Evolutionary conservation across 192 early-diverging fungal species (phyloP), one percentile per base, ranked within the genome.

Genomic region (Kappamyces sp.): DNA sequence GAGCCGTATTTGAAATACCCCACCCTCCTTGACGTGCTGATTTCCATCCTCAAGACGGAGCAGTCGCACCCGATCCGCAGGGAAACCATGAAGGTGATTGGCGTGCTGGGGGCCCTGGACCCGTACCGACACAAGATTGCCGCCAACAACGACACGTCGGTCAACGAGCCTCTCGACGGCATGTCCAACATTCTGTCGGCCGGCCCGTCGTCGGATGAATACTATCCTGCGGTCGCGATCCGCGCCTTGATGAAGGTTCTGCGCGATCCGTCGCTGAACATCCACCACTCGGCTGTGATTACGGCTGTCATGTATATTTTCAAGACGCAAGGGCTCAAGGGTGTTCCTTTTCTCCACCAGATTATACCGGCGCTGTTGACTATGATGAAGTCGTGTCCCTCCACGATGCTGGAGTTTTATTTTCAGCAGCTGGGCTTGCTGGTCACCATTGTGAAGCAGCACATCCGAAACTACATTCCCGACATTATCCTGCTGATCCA

Each of bases 261-360:
- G 37, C 64, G 83, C 45, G 91, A 95, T 66, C 77, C 86, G 4
- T 84, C 86, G 1, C 70, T 95, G 30, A 85, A 83, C 58, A 76
- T 78, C 14, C 87, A 90, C 60, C 91, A 98, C 67, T 85, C 85
- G 9, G 81, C 86, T 3, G 93, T 90, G 0, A 86, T 93, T 39
- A 85, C 91, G 46, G 93, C 92, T 3, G 82, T 96, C 37, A 88
- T 96, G 77, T 88, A 88, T 38, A 94, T 98, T 51, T 98, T 94
- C 73, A 88, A 89, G 47, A 86, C 92, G 0, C 67, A 93, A 45
- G 88, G 90, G 2, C 60, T 93, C 8, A 91, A 93, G 64, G 86
- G 87, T 57, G 90, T 93, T 14, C 88, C 87, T n/a, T 93, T 90
- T 57, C 72, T 94, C 49, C 88, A 88, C 7, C 84, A 88, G 80